Base-by-base conservation (phyloP, 1,284 basidiomycete species). In the Waitea zeae region DNA sequence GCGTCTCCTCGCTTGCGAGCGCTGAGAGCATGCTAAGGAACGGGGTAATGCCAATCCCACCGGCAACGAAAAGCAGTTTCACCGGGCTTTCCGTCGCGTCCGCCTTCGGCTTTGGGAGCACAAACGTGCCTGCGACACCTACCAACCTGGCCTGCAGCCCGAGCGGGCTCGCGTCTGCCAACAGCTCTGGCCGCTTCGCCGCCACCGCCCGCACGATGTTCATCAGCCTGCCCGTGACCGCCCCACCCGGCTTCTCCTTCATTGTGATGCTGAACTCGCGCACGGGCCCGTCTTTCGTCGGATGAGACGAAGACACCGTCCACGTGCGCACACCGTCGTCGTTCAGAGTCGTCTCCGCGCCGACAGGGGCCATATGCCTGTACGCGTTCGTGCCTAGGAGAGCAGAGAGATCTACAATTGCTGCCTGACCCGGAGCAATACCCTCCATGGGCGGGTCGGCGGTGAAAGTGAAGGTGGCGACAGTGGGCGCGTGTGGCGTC, bases 271-370 rank as follows among this genome's bases (percentile, higher is more conserved):
- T 46, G 41, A 67, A 67, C 1, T 33, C 36, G 28, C 38, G 41
- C 22, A 49, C 39, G 36, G 46, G 44, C 13, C 42, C 41, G 12
- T 40, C 19, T 14, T 33, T 35, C 5, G 38, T 40, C 17, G 41
- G 38, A 20, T 48, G 42, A 2, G 48, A 40, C 24, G 52, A 54
- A 1, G 72, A 71, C 11, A 75, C 55, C 0, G 70, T 76, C 72
- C 74, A 77, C 1, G 71, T 77, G 13, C 73, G 64, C 31, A 77
- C 58, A 18, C 67, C 58, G 43, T 77, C 72, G 43, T 77, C 72
- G 46, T 76, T 75, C 15, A 72, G 50, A 12, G 56, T 55, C 3
- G 48, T 53, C 0, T 67, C 66, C 17, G 62, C 55, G 7, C 46
- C 42, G 7, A 7, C n/a, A 2, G 56, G 51, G 1, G 62, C 56